Conservation (phyloP, 1,284 basidiomycete genomes). For the Puccinia horiana region DNA sequence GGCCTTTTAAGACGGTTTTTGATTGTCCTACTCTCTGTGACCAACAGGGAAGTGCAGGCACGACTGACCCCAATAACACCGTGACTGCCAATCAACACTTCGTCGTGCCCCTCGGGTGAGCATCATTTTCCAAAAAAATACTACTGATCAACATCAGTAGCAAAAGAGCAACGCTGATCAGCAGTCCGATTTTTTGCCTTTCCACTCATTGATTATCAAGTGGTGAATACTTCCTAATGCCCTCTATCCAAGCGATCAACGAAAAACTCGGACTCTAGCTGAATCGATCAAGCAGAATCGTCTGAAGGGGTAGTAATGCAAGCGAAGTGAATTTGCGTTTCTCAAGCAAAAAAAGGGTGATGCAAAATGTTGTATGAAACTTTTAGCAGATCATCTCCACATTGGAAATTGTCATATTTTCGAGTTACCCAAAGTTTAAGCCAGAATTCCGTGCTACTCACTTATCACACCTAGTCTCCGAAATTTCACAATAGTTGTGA, state of each 20-base stretch:
- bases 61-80: conserved; percentile 41
- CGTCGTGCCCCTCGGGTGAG: conserved; percentile 42
- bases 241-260: conserved; percentile 36
- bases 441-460: too few relatives aligned
- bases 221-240: conserved; percentile 41
- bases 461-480: too few relatives aligned
- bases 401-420: too few relatives aligned
- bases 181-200: neutral
- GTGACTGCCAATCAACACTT: conserved; percentile 28
- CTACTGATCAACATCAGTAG: neutral
- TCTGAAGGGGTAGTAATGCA: too few relatives aligned
- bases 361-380: too few relatives aligned
- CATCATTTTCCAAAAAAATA: neutral
- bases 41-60: conserved; percentile 23
- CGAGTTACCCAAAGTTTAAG: too few relatives aligned
- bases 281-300: too few relatives aligned
- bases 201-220: neutral
- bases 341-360: too few relatives aligned
- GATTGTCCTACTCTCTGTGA: neutral
- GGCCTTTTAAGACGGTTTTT: neutral
- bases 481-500: too few relatives aligned
- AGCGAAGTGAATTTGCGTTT: too few relatives aligned
- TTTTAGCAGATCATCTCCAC: too few relatives aligned
- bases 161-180: neutral
- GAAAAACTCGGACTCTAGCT: conserved; percentile 21